Evolutionary conservation across 176 grass and related monocot genomes (phyloP).

Genomic region (Phragmites australis): DNA sequence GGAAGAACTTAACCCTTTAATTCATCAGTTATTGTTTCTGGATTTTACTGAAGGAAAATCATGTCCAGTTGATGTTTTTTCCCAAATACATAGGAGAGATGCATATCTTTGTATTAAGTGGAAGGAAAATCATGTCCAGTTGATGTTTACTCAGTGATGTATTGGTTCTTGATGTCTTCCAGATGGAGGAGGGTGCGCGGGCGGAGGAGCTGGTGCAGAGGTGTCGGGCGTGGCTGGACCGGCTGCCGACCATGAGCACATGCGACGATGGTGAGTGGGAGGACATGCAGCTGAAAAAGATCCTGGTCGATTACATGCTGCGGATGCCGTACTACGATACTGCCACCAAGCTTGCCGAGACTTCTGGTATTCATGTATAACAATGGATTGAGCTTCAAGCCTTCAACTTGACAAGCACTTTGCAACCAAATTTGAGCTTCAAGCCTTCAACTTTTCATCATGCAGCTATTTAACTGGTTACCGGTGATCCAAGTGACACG

Average conservation of each 20-base stretch:
- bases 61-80: no score
- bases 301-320: slow-evolving; percentile 98
- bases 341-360: slow-evolving; percentile 56
- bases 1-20: slow-evolving; percentile 7
- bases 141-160: slow-evolving; percentile 20
- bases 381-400: no score
- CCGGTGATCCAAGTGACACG: no score
- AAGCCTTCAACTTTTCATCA: no score
- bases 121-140: neutral
- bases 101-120: no score
- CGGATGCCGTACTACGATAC: slow-evolving; percentile 93
- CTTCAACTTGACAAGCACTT: no score
- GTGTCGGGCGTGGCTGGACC: slow-evolving; percentile 78
- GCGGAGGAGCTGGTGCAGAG: slow-evolving; percentile 76
- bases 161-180: slow-evolving; percentile 17
- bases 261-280: slow-evolving; percentile 66
- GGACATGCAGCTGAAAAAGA: slow-evolving; percentile 61
- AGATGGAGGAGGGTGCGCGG: slow-evolving; percentile 68
- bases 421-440: no score
- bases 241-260: slow-evolving; percentile 45
- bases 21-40: neutral
- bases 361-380: slow-evolving; percentile 75
- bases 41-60: neutral
- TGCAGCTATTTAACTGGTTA: no score
- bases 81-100: no score